Base-by-base conservation (phyloP, 257 asterid genomes). In the Nemophila menziesii region DNA sequence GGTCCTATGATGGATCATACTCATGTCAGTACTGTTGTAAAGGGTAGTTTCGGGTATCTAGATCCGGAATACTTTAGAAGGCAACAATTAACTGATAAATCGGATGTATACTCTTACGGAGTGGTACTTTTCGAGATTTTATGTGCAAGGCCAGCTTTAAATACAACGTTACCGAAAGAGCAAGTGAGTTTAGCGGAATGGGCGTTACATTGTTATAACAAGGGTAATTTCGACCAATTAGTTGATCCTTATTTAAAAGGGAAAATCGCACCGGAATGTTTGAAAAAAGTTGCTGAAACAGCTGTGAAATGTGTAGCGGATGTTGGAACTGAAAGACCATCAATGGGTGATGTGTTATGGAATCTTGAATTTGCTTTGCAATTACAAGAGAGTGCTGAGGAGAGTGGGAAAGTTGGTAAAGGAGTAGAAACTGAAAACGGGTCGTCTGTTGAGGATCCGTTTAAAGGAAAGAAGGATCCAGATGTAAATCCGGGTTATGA, bases 401-500 rank as follows among this genome's bases (percentile, higher is more conserved):
- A 29, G 36, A 29, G 36, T 29, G 36, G 36, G 12, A 29, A 29
- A 13, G 36, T 29, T 29, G 7, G 8, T 7, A 13, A 13, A 29
- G 36, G 36, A 29, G 36, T 2, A 7, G 36, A 29, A 7, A 13
- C 12, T 29, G 36, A 29, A 29, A 13, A 29, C 12, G 36, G 36
- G 5, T 29, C 36, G 12, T n/a, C n/a, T n/a, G 8, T 29, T 5
- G 36, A 29, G 8, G 36, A 7, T 13, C 8, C 63, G 4, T 56
- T 66, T 33, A 72, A 78, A 50, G 85, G 74, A 26, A 80, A 68
- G 79, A 78, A 71, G 59, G 87, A 75, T 58, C 52, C 41, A 4
- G 66, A 81, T 46, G 66, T 75, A 16, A 58, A 75, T 11, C 51
- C 67, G 1, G 83, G 83, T 50, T 77, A 51, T 27, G 87, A 71